A percentile compares a stretch with the other conserved stretches of the same genome.
These are phyloP conservation scores for Quercus lobata DNA, from an alignment of 331 rosid species.

Conservation along the genomic window DNA sequence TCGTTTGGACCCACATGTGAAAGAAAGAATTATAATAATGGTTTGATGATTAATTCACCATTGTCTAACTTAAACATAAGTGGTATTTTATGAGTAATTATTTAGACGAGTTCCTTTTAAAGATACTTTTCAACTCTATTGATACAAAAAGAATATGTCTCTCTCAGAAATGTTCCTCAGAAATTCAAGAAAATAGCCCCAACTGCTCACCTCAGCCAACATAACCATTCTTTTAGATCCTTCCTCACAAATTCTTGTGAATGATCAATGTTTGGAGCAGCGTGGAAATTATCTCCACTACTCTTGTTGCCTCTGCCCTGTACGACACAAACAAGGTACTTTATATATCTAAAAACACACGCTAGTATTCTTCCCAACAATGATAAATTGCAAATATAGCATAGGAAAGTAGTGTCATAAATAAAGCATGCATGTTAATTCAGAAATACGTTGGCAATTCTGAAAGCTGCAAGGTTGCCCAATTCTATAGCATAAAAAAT, in stretches of 20 bases:
- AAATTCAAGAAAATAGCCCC: conserved; percentile 6
- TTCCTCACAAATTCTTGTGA: conserved; percentile 97
- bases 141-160: neutral
- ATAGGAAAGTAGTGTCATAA: neutral
- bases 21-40: no score
- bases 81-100: no score
- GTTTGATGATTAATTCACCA: no score
- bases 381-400: neutral
- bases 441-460: neutral
- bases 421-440: neutral
- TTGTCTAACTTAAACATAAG: no score
- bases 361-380: neutral
- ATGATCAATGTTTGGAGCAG: conserved; percentile 99
- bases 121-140: neutral
- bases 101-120: neutral
- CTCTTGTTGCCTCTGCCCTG: conserved; percentile 99
- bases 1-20: no score
- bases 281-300: conserved; percentile 94
- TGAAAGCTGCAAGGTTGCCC: neutral
- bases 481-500: neutral
- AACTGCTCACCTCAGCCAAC: conserved; percentile 73
- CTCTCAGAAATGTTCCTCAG: neutral
- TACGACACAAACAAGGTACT: conserved; percentile 12
- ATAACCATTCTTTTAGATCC: conserved; percentile 88
- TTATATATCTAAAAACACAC: conserved; percentile 7